A percentile compares a stretch with the other conserved stretches of the same genome.
Evolutionary conservation across 2,329 filamentous ascomycete genomes (phyloP).

Genomic region (Aschersonia sp.): DNA sequence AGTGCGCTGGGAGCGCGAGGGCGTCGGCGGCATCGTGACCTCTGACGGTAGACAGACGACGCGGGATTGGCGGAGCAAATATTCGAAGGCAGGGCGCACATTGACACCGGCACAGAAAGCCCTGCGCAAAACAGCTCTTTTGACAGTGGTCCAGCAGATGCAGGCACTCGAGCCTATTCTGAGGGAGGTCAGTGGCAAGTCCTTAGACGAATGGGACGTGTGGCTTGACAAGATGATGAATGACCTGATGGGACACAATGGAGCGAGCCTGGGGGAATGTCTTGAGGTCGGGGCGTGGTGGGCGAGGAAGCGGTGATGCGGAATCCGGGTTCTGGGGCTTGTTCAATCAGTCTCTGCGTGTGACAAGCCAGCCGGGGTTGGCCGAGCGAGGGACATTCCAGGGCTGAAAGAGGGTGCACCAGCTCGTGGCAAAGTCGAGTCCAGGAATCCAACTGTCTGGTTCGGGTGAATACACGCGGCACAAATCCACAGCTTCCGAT

Average conservation of each 20-base stretch:
- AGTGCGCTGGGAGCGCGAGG: conserved; percentile 74
- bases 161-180: conserved; percentile 74
- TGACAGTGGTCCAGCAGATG: conserved; percentile 70
- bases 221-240: conserved; percentile 83
- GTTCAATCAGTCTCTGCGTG: too few species aligned
- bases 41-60: conserved; percentile 46
- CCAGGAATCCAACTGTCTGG: too few species aligned
- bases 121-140: conserved; percentile 63
- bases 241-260: conserved; percentile 65
- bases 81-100: conserved; percentile 23
- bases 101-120: conserved; percentile 57
- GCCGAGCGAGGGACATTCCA: too few species aligned
- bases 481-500: too few species aligned
- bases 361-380: too few species aligned
- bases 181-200: conserved; percentile 71
- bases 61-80: conserved; percentile 32
- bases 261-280: conserved; percentile 72
- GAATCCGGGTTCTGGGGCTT: background rate
- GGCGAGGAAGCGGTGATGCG: conserved; percentile 51
- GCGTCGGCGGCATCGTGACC: conserved; percentile 46
- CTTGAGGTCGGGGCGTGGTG: conserved; percentile 78
- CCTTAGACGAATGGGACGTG: conserved; percentile 79
- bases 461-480: too few species aligned
- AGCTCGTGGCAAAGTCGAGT: too few species aligned
- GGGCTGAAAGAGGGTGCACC: too few species aligned